phyloP scores from a whole-genome alignment of 78 protist species.

The Pigoraptor vietnamica region DNA sequence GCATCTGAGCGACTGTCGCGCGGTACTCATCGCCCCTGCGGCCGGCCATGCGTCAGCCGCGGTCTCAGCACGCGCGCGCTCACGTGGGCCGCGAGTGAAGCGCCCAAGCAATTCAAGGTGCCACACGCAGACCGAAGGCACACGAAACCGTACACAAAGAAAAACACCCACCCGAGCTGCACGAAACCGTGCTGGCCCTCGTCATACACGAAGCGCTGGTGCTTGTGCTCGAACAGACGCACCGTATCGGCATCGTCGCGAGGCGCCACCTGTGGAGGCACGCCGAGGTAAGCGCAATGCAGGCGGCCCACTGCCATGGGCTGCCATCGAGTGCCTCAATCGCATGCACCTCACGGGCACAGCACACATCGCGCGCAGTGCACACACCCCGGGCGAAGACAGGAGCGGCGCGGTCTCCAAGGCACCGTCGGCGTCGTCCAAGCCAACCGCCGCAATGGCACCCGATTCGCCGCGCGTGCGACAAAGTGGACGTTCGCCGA shows the following conservation, averaged over 20 bases:
- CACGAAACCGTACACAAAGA: background rate
- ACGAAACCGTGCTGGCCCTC: background rate
- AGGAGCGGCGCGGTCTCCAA: no score
- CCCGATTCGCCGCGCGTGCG: no score
- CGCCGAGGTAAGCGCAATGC: background rate
- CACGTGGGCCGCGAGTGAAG: no score
- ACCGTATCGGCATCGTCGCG: no score
- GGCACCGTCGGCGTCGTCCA: no score
- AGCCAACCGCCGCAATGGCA: no score
- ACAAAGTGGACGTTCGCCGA: no score
- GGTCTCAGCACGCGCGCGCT: background rate
- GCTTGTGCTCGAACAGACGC: background rate
- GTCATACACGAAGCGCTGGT: background rate
- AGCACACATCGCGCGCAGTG: no score
- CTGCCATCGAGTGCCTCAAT: no score
- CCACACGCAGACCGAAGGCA: background rate
- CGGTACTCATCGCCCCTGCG: background rate
- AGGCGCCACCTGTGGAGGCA: no score
- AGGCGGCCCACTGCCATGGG: background rate
- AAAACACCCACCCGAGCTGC: background rate
- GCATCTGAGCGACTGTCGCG: background rate
- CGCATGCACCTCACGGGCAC: no score
- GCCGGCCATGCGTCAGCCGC: background rate
- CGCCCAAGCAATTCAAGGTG: background rate
- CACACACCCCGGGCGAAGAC: no score